These are phyloP conservation scores for Botrytis sinoallii DNA, from an alignment of 2,329 filamentous ascomycete genomes.

Conservation along the genomic window DNA sequence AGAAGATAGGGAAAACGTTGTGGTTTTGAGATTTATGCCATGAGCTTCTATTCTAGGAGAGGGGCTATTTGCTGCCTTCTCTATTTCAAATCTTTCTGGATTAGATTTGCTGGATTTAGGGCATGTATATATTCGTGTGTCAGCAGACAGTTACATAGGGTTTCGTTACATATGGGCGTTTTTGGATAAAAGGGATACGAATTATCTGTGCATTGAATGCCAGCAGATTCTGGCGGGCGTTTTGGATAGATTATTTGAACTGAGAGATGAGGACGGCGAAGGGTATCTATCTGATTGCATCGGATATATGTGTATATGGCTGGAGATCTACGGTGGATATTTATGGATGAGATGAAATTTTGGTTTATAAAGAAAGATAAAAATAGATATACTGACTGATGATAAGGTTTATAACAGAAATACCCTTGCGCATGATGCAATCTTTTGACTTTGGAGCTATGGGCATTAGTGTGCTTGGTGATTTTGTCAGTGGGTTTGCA, in stretches of 20 bases:
- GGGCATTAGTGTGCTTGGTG: slow-evolving; percentile 2
- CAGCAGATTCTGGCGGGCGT: not conserved
- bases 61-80: not conserved
- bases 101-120: not conserved
- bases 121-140: slow-evolving; percentile 1
- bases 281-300: not conserved
- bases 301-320: not conserved
- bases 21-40: slow-evolving; percentile 25
- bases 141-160: not conserved
- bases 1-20: slow-evolving; percentile 31
- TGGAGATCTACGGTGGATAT: not conserved
- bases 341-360: not conserved
- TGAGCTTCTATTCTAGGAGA: not conserved
- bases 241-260: not conserved
- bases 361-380: not conserved
- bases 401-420: not conserved
- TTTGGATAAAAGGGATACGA: not conserved
- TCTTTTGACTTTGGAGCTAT: not conserved
- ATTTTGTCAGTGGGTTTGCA: not conserved
- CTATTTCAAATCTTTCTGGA: not conserved
- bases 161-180: not conserved
- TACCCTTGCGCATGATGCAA: not conserved
- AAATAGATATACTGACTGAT: not conserved
- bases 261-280: not conserved
- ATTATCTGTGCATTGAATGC: not conserved